Evolutionary conservation across 2,329 filamentous ascomycete genomes (phyloP).

Genomic region (Cytospora piceicola): DNA sequence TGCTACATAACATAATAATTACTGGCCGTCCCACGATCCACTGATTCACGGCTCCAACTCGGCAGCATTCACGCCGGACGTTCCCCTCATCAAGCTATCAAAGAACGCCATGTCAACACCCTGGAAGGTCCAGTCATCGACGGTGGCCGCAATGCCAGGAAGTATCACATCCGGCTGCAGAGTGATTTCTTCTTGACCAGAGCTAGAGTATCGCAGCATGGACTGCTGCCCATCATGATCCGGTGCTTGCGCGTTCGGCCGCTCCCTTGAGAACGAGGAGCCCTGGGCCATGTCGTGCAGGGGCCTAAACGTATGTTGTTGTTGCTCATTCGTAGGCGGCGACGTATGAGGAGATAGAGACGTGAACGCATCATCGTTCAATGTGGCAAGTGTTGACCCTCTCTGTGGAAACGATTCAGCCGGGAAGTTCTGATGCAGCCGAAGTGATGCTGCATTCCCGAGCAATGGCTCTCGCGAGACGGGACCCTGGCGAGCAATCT

Average conservation of each 20-base stretch:
- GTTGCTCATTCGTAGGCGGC: not conserved
- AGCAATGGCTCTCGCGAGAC: not conserved
- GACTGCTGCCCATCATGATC: not conserved
- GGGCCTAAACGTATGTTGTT: not conserved
- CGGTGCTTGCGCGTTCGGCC: not conserved
- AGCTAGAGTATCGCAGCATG: not conserved
- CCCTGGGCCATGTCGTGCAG: not conserved
- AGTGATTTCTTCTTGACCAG: not conserved
- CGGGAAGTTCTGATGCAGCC: not conserved
- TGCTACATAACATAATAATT: not conserved
- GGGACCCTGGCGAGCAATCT: not conserved
- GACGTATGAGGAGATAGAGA: not conserved
- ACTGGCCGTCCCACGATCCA: not conserved
- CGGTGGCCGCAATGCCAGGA: not conserved
- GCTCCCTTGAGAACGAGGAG: not conserved
- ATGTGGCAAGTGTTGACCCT: not conserved
- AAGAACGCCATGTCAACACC: constrained; percentile 3
- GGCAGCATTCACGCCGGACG: not conserved
- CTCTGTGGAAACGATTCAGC: not conserved
- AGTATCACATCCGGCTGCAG: not conserved
- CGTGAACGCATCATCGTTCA: not conserved
- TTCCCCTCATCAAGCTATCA: constrained; percentile 1
- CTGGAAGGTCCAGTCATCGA: constrained; percentile 7
- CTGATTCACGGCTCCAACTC: not conserved
- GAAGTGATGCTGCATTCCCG: too few species aligned